Evolutionary conservation across 306 rosid genomes (phyloP).

Genomic region (Cicer yamashitae): DNA sequence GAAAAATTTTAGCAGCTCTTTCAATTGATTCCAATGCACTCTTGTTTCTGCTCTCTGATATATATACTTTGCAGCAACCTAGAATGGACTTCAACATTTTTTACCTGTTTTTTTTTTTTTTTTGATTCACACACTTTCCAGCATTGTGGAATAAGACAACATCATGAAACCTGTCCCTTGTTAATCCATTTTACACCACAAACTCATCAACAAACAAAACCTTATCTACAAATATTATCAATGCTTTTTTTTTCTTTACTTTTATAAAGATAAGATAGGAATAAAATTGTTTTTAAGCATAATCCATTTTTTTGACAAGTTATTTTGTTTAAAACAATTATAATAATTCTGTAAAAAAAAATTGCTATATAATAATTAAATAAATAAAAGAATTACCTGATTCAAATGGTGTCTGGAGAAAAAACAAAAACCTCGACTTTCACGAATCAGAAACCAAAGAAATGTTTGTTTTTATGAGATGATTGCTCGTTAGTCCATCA

Average conservation of each 20-base stretch:
- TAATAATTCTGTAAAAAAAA: background rate
- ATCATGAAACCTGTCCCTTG: conserved; percentile 15
- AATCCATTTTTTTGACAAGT: too few species aligned
- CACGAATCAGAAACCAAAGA: conserved; percentile 1
- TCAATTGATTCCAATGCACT: conserved; percentile 73
- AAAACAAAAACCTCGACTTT: conserved; percentile 6
- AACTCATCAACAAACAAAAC: conserved; percentile 34
- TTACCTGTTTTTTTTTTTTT: background rate
- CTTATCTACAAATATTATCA: conserved; percentile 40
- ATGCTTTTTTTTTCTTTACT: background rate
- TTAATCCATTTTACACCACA: conserved; percentile 44
- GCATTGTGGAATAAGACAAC: background rate
- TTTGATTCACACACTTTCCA: background rate
- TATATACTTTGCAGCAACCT: conserved; percentile 91
- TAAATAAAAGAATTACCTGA: conserved; percentile 14
- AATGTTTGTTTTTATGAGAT: background rate
- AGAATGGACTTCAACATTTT: conserved; percentile 67
- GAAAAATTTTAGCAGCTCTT: conserved; percentile 68
- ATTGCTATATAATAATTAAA: background rate
- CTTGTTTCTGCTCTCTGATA: conserved; percentile 87
- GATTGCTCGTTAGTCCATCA: too few species aligned
- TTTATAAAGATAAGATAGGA: too few species aligned
- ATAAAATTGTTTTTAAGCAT: too few species aligned
- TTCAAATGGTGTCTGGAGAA: background rate
- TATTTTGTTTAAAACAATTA: too few species aligned